Conservation (phyloP, 1,284 basidiomycete species). For the Kalmanozyma brasiliensis region DNA sequence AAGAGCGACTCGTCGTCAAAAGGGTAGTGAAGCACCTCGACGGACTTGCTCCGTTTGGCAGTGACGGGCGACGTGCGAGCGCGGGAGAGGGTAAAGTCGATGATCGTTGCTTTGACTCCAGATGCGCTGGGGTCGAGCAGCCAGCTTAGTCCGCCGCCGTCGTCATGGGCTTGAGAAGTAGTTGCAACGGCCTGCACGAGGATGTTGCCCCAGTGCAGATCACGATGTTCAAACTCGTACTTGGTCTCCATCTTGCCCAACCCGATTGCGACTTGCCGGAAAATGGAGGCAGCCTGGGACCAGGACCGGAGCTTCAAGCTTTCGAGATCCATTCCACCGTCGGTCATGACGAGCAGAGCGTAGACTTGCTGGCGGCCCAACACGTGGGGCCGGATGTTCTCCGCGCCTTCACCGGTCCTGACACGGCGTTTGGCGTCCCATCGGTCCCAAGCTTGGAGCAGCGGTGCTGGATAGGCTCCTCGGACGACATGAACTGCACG, state of each 20-base stretch:
- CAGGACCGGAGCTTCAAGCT: slow-evolving; percentile 81
- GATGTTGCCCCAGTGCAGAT: slow-evolving; percentile 98
- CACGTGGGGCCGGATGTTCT: slow-evolving; percentile 83
- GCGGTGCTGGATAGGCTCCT: slow-evolving; percentile 81
- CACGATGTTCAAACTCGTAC: slow-evolving; percentile 92
- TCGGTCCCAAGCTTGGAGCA: slow-evolving; percentile 87
- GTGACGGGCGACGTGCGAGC: slow-evolving; percentile 27
- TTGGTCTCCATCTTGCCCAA: slow-evolving; percentile 81
- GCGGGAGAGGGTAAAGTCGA: slow-evolving; percentile 92
- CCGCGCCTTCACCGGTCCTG: slow-evolving; percentile 74
- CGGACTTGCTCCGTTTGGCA: slow-evolving; percentile 12
- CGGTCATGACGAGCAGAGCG: slow-evolving; percentile 85
- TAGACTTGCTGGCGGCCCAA: slow-evolving; percentile 81
- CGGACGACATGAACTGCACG: slow-evolving; percentile 80
- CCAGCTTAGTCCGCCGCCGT: slow-evolving; percentile 2
- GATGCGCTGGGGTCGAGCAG: slow-evolving; percentile 61
- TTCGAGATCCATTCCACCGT: slow-evolving; percentile 90
- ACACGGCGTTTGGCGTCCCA: slow-evolving; percentile 72
- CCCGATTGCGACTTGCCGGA: slow-evolving; percentile 86
- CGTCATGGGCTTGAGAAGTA: background rate
- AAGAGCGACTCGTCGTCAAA: slow-evolving; percentile 68
- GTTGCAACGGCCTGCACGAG: slow-evolving; percentile 72
- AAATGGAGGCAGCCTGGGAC: slow-evolving; percentile 85
- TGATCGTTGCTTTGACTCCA: slow-evolving; percentile 83
- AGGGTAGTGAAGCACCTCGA: slow-evolving; percentile 51